phyloP scores from a whole-genome alignment of 345 rosid species.

The Rhizophora mangle region DNA sequence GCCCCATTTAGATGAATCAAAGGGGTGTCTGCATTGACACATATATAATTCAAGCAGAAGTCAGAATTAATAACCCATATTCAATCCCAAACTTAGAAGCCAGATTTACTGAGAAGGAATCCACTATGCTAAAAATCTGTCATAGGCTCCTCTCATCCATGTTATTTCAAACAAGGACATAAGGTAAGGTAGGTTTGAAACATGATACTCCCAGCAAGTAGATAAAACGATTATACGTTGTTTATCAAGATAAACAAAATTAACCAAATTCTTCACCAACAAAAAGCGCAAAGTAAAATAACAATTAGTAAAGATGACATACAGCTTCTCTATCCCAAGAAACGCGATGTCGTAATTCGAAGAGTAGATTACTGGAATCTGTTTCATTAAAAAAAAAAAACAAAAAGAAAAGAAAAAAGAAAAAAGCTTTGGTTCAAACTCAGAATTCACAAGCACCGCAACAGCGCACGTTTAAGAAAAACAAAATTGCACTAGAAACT shows the following conservation, averaged over 20 bases:
- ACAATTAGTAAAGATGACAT: conserved; percentile 16
- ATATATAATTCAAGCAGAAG: background rate
- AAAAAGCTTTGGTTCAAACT: background rate
- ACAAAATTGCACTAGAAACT: background rate
- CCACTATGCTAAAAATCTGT: too few species aligned
- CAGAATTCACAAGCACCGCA: background rate
- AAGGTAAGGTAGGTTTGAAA: too few species aligned
- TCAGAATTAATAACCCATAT: conserved; percentile 1
- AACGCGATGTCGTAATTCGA: conserved; percentile 65
- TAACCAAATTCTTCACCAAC: background rate
- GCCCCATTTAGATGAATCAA: conserved; percentile 95
- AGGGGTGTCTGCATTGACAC: conserved; percentile 65
- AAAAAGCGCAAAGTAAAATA: background rate
- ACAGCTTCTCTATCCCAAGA: conserved; percentile 90
- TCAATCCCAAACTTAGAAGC: background rate
- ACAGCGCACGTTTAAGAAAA: too few species aligned
- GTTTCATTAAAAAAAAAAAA: background rate
- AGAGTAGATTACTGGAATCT: conserved; percentile 84
- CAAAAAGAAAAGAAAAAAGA: background rate
- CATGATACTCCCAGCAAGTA: too few species aligned
- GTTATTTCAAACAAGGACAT: too few species aligned
- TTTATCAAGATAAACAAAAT: background rate
- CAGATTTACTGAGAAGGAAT: too few species aligned
- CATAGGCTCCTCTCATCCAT: too few species aligned
- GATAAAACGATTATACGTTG: too few species aligned